Evolutionary conservation across 1,284 basidiomycete genomes (phyloP).

Genomic region (Paramarasmius palmivorus): DNA sequence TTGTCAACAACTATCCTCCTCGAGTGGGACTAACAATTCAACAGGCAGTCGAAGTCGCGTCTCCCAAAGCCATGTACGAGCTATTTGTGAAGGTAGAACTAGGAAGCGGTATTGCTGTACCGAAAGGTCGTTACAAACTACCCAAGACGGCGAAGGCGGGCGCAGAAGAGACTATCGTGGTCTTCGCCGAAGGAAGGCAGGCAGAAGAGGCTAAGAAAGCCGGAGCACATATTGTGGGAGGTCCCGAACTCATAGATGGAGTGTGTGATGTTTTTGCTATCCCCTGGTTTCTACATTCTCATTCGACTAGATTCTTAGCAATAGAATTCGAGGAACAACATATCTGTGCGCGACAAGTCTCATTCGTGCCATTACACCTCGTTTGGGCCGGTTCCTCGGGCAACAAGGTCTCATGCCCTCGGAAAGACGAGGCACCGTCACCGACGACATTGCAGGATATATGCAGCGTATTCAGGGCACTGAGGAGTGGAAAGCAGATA

Average conservation of each 20-base stretch:
- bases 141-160: conserved; percentile 74
- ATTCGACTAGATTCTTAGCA: conserved; percentile 57
- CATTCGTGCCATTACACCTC: conserved; percentile 77
- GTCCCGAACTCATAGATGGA: conserved; percentile 78
- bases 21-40: conserved; percentile 1
- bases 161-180: conserved; percentile 75
- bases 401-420: conserved; percentile 96
- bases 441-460: conserved; percentile 81
- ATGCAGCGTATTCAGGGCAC: conserved; percentile 81
- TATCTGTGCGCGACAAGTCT: conserved; percentile 84
- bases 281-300: conserved; percentile 3
- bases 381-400: conserved; percentile 87
- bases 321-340: conserved; percentile 74
- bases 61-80: conserved; percentile 76
- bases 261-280: conserved; percentile 43
- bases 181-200: conserved; percentile 82
- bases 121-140: conserved; percentile 76
- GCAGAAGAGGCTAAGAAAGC: conserved; percentile 79
- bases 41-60: conserved; percentile 42
- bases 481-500: conserved; percentile 93
- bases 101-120: conserved; percentile 71
- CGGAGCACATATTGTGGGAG: conserved; percentile 52
- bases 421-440: conserved; percentile 91
- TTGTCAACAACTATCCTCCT: conserved; percentile 14
- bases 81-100: conserved; percentile 79